Conservation (phyloP, 495 filamentous ascomycete genomes). For the Neurospora cerealis region DNA sequence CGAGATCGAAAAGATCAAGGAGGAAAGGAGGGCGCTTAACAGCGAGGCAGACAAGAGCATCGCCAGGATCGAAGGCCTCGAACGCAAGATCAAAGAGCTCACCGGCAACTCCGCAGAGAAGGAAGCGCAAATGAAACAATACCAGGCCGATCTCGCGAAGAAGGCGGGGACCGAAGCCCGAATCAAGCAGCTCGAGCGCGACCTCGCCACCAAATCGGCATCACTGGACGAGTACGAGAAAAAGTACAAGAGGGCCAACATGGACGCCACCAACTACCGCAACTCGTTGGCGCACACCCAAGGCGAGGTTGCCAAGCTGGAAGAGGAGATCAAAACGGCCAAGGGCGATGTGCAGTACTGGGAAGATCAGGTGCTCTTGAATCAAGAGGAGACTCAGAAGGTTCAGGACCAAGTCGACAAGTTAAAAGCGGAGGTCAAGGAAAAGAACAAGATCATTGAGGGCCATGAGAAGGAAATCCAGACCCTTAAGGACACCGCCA, state of each 20-base stretch:
- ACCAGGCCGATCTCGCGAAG: background rate
- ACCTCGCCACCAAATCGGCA: background rate
- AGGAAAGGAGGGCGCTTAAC: background rate
- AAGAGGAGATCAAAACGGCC: background rate
- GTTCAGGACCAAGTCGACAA: background rate
- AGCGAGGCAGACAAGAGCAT: background rate
- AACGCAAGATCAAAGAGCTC: background rate
- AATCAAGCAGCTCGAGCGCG: background rate
- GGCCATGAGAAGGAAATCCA: background rate
- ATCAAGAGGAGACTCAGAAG: background rate
- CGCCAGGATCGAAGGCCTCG: background rate
- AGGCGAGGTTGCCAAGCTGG: background rate
- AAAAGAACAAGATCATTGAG: background rate
- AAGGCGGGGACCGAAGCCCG: background rate
- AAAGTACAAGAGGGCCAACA: background rate
- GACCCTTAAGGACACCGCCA: background rate
- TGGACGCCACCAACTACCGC: background rate
- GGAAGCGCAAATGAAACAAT: background rate
- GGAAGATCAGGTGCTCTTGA: background rate
- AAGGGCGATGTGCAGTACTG: background rate
- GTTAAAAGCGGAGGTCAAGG: background rate
- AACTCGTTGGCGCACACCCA: background rate
- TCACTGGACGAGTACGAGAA: background rate
- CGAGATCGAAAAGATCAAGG: background rate
- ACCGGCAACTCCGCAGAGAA: background rate